A percentile compares a stretch with the other conserved stretches of the same genome.
Evolutionary conservation across 1,284 basidiomycete species (phyloP).

Genomic region (Sparassis latifolia): DNA sequence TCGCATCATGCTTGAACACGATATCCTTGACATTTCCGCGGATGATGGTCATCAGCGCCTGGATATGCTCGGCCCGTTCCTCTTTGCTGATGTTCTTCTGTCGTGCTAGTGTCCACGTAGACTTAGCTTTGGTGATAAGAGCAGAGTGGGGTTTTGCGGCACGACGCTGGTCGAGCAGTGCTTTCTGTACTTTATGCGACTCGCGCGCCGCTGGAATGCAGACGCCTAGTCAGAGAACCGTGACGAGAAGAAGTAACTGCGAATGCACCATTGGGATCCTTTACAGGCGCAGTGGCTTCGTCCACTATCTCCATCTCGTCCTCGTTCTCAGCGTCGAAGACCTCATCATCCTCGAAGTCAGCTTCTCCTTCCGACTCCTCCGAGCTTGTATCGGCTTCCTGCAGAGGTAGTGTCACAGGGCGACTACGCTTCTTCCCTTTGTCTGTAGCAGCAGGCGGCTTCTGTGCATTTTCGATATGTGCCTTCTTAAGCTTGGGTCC

Average conservation of each 20-base stretch:
- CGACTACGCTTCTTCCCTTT: conserved; percentile 42
- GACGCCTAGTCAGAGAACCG: background rate
- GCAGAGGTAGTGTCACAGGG: conserved; percentile 40
- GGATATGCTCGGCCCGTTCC: conserved; percentile 72
- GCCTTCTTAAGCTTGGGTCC: conserved; percentile 49
- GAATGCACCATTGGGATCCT: conserved; percentile 50
- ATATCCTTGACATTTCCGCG: conserved; percentile 79
- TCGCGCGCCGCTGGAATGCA: conserved; percentile 45
- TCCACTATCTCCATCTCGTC: conserved; percentile 21
- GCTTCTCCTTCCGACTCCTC: conserved; percentile 30
- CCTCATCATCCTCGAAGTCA: conserved; percentile 26
- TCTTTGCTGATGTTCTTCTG: conserved; percentile 64
- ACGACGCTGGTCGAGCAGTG: conserved; percentile 54
- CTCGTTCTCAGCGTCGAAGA: conserved; percentile 23
- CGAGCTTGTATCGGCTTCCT: conserved; percentile 24
- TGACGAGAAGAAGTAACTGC: background rate
- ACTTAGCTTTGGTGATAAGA: conserved; percentile 69
- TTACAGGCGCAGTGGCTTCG: conserved; percentile 25
- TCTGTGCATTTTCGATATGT: conserved; percentile 30
- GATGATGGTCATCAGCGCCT: conserved; percentile 66
- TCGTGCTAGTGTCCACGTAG: conserved; percentile 75
- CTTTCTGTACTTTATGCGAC: conserved; percentile 62
- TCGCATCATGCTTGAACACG: conserved; percentile 86
- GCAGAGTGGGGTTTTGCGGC: conserved; percentile 76
- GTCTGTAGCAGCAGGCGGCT: background rate